Conservation (phyloP, 1,139 yeast species). For the Candida tropicalis region DNA sequence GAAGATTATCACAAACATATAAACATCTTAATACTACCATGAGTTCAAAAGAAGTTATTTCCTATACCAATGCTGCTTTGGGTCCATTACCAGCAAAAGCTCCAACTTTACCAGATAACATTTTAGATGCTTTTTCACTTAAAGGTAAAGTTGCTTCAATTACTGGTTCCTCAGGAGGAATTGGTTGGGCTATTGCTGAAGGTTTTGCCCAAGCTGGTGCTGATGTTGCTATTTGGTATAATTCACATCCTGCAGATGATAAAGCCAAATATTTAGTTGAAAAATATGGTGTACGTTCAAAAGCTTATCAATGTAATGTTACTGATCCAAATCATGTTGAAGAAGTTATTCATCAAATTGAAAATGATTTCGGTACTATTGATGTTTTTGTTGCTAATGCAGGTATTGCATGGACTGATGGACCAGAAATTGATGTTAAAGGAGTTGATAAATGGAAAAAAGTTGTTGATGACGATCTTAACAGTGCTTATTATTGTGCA, state of each 20-base stretch:
- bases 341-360: conserved; percentile 33
- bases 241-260: conserved; percentile 34
- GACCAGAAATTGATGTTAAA: conserved; percentile 40
- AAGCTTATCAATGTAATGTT: conserved; percentile 43
- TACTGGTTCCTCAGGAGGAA: conserved; percentile 50
- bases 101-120: conserved; percentile 35
- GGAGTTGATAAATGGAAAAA: conserved; percentile 49
- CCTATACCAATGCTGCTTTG: conserved; percentile 32
- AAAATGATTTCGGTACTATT: conserved; percentile 39
- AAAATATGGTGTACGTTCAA: conserved; percentile 26
- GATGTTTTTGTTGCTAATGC: conserved; percentile 61
- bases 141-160: conserved; percentile 41
- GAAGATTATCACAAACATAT: not conserved
- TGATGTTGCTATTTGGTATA: conserved; percentile 48
- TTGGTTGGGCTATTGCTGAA: conserved; percentile 47
- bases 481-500: conserved; percentile 47
- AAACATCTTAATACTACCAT: not conserved
- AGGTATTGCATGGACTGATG: conserved; percentile 47
- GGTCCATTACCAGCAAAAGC: conserved; percentile 44
- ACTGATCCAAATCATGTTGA: conserved; percentile 42
- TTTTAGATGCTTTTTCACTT: conserved; percentile 41
- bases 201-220: conserved; percentile 50
- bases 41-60: conserved; percentile 11
- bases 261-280: conserved; percentile 32
- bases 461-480: conserved; percentile 52